These are phyloP conservation scores for Angomonas ambiguus DNA, from an alignment of 208 protist genomes.

Conservation along the genomic window DNA sequence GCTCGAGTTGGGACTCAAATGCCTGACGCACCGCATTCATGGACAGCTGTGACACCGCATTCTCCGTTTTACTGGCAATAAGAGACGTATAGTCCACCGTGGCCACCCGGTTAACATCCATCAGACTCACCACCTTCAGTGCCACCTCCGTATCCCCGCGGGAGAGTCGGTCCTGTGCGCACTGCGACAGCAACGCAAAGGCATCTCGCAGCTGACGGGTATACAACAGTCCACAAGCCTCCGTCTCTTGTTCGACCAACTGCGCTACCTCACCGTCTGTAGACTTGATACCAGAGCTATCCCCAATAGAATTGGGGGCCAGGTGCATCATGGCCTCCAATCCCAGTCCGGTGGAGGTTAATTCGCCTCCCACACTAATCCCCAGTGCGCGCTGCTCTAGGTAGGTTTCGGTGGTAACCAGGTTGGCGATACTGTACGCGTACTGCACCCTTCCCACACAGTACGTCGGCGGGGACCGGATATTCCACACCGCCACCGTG, in stretches of 20 bases:
- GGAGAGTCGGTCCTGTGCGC: constrained; percentile 54
- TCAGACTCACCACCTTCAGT: constrained; percentile 52
- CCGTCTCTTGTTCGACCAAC: constrained; percentile 33
- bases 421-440: constrained; percentile 36
- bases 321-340: constrained; percentile 43
- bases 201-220: constrained; percentile 49
- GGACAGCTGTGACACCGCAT: constrained; percentile 6
- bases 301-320: constrained; percentile 16
- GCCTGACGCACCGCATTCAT: constrained; percentile 17
- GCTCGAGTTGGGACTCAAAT: constrained; percentile 36
- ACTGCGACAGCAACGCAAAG: constrained; percentile 49
- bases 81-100: constrained; percentile 42
- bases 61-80: constrained; percentile 15
- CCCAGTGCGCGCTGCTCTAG: constrained; percentile 63
- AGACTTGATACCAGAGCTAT: not conserved
- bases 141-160: constrained; percentile 47
- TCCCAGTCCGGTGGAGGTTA: constrained; percentile 27
- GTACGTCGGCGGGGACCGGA: constrained; percentile 68
- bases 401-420: constrained; percentile 55
- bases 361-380: constrained; percentile 57
- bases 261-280: constrained; percentile 8
- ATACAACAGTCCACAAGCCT: constrained; percentile 59
- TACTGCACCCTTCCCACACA: constrained; percentile 76
- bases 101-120: constrained; percentile 52
- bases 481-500: constrained; percentile 73